Evolutionary conservation across 441 rosid genomes (phyloP), one percentile per base, ranked within the genome.

Genomic region (Erodium texanum): DNA sequence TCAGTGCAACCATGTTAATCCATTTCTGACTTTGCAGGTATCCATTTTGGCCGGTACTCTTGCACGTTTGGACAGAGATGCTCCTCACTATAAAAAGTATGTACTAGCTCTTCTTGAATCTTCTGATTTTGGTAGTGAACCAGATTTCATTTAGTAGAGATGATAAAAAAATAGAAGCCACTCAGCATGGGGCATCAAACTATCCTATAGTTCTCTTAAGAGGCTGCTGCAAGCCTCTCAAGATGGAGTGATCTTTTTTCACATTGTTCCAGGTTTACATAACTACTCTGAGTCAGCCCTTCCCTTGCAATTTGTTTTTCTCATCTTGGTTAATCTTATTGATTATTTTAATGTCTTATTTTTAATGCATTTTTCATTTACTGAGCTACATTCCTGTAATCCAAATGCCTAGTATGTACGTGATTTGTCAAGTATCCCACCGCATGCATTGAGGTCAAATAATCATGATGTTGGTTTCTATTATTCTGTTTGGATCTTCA

Each of bases 11-110:
- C 45, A 36, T 56, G 64, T 36, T 75, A 32, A 62, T 38, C 66
- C 76, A 65, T 66, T 23, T 73, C 66, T 69, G 73, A 74, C 70
- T 71, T 82, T 75, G 72, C 88, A 93, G 99, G 96, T 94, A 68
- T 94, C 98, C 16, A 92, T 94, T 77, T 82, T 94, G 81, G 94
- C 99, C 64, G 98, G 99, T 43, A 94, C 97, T 73, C 85, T 92
- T 69, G 97, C 97, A 70, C 98, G 98, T 76, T 82, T 92, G 87
- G 99, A 94, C 78, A 84, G 99, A 70, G 96, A 92, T 82, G 98
- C 97, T 77, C 98, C 97, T 70, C 86, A 79, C 45, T 94, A 89
- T 76, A 84, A 80, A 78, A 92, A 83, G 98, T 94, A 86, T 64
- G 85, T 75, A 12, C 23, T 62, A 18, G 66, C 64, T 78, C 70